Conservation (phyloP, 495 filamentous ascomycete species). For the Xanthoparmelia taractica region DNA sequence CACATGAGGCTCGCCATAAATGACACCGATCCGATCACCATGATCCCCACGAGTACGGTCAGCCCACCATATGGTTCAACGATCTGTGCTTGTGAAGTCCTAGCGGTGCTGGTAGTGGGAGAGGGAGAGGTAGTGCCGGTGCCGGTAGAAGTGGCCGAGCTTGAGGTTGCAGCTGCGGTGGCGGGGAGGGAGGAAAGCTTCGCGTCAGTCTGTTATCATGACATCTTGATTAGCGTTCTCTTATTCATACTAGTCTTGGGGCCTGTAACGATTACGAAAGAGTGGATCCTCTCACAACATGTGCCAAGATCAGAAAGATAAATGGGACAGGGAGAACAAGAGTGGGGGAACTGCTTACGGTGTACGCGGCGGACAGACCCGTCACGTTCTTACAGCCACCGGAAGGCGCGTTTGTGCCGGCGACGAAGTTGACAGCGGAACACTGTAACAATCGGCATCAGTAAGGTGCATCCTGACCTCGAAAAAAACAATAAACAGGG, state of each 20-base stretch:
- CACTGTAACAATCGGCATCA: conserved; percentile 33
- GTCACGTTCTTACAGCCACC: conserved; percentile 39
- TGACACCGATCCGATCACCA: background rate
- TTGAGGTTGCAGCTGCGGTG: conserved; percentile 8
- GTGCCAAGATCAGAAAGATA: background rate
- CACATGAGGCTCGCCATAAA: background rate
- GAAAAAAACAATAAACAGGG: background rate
- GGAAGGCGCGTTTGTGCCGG: conserved; percentile 24
- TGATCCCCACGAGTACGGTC: background rate
- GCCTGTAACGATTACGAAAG: background rate
- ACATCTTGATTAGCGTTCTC: background rate
- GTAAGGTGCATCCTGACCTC: background rate
- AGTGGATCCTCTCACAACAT: background rate
- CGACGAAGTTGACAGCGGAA: conserved; percentile 43
- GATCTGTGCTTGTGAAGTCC: background rate
- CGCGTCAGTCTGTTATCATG: conserved; percentile 24
- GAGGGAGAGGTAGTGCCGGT: background rate
- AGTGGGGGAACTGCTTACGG: background rate
- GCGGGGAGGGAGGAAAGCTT: conserved; percentile 28
- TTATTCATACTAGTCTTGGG: background rate
- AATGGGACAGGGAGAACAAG: no score
- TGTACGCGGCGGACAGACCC: conserved; percentile 31
- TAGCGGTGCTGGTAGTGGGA: conserved; percentile 2
- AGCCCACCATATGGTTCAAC: background rate
- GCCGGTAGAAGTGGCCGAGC: background rate